These are phyloP conservation scores for Picea glauca DNA, from an alignment of 75 land plant species.

Conservation along the genomic window DNA sequence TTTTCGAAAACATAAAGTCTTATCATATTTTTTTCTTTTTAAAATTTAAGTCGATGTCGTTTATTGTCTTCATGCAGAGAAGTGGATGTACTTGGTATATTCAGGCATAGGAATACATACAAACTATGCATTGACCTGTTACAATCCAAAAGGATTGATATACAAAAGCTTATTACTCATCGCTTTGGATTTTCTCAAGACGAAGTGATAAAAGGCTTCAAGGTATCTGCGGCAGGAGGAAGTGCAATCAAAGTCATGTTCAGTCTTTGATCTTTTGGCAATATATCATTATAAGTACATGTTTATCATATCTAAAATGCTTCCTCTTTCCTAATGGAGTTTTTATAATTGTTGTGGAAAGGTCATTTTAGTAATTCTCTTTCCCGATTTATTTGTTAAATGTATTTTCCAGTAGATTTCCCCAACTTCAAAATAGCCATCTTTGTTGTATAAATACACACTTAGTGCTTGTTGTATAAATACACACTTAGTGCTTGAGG, in stretches of 20 bases:
- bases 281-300: too few species aligned
- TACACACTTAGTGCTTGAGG: too few species aligned
- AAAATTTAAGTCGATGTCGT: background rate
- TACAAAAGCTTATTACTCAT: slow-evolving; percentile 42
- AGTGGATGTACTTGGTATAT: slow-evolving; percentile 38
- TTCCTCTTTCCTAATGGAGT: too few species aligned
- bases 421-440: too few species aligned
- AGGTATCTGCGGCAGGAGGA: slow-evolving; percentile 33
- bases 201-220: slow-evolving; percentile 32
- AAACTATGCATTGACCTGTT: slow-evolving; percentile 37
- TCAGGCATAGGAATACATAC: slow-evolving; percentile 43
- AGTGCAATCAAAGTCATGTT: slow-evolving; percentile 49
- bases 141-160: slow-evolving; percentile 28
- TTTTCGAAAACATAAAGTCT: background rate
- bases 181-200: slow-evolving; percentile 37
- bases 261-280: slow-evolving; percentile 13
- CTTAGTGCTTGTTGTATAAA: too few species aligned
- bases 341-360: too few species aligned
- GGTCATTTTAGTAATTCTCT: too few species aligned
- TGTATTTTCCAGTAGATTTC: too few species aligned
- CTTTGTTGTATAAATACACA: too few species aligned
- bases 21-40: background rate
- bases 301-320: too few species aligned
- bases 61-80: slow-evolving; percentile 23
- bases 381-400: too few species aligned